Percentiles rank a stretch among this genome's conserved stretches.
phyloP scores from a whole-genome alignment of 164 flowering plant genomes.

The Santalum album region DNA sequence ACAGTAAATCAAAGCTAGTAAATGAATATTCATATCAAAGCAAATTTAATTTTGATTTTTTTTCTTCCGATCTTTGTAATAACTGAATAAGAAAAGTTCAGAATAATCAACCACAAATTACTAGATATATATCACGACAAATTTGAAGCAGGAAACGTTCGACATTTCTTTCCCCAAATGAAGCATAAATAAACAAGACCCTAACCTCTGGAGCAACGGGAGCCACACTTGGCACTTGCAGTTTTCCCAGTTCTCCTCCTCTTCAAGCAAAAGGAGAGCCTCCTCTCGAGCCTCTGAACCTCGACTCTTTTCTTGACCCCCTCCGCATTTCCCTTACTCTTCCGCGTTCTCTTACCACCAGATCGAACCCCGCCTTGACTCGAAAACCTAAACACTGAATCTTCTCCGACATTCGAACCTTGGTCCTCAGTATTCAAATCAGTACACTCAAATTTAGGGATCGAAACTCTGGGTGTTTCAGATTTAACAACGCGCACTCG shows the following conservation, averaged over 20 bases:
- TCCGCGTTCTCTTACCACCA: background rate
- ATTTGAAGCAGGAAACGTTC: background rate
- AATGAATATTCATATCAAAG: too few relatives aligned
- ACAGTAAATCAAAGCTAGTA: too few relatives aligned
- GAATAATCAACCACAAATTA: too few relatives aligned
- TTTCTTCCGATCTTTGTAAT: too few relatives aligned
- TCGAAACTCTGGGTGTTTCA: background rate
- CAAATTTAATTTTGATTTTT: too few relatives aligned
- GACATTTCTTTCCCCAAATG: too few relatives aligned
- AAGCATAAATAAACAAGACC: background rate
- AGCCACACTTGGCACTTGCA: conserved; percentile 24
- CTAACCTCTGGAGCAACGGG: conserved; percentile 33
- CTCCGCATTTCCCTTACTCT: conserved; percentile 5
- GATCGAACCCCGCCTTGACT: conserved; percentile 24
- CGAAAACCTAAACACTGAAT: conserved; percentile 58
- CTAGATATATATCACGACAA: background rate
- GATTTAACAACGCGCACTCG: background rate
- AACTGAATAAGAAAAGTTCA: too few relatives aligned
- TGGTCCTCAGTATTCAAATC: conserved; percentile 1
- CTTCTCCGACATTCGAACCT: conserved; percentile 8
- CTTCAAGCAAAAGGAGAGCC: conserved; percentile 38
- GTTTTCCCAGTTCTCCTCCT: conserved; percentile 40
- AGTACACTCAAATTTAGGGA: background rate
- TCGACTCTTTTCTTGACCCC: conserved; percentile 10
- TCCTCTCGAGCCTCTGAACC: conserved; percentile 18